Conservation (phyloP, 495 filamentous ascomycete genomes). For the Hypomontagnella monticulosa region DNA sequence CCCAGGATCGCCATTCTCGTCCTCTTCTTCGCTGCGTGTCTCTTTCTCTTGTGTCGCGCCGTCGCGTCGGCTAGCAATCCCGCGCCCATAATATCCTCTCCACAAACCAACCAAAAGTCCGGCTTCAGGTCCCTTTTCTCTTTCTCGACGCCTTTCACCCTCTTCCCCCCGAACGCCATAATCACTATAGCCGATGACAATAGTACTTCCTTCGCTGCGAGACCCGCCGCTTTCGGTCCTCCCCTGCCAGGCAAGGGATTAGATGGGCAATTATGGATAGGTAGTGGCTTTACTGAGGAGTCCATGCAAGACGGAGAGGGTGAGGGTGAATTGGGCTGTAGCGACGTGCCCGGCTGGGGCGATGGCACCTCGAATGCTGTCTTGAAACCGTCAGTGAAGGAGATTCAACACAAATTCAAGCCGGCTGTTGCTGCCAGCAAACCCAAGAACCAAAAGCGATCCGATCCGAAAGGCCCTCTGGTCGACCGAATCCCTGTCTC, state of each 20-base stretch:
- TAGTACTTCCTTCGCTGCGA: constrained; percentile 92
- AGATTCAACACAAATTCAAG: constrained; percentile 46
- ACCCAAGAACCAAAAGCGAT: constrained; percentile 45
- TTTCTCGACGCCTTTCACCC: constrained; percentile 66
- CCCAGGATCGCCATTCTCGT: constrained; percentile 57
- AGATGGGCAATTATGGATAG: constrained; percentile 88
- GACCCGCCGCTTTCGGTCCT: constrained; percentile 94
- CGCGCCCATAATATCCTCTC: constrained; percentile 38
- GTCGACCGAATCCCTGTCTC: constrained; percentile 38
- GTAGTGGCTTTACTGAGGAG: constrained; percentile 87
- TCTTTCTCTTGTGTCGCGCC: constrained; percentile 59
- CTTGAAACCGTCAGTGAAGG: constrained; percentile 42
- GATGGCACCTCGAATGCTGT: constrained; percentile 56
- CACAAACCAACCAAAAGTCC: constrained; percentile 43
- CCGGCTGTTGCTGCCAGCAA: constrained; percentile 41
- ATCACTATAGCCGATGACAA: constrained; percentile 98
- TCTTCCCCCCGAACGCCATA: constrained; percentile 93
- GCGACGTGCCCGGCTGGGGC: constrained; percentile 94
- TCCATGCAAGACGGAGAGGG: constrained; percentile 67
- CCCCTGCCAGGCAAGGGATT: constrained; percentile 76
- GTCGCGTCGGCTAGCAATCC: constrained; percentile 47
- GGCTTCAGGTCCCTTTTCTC: constrained; percentile 56
- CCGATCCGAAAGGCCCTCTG: constrained; percentile 33
- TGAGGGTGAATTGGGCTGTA: constrained; percentile 94
- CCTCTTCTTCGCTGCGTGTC: constrained; percentile 56